Percentiles rank a stretch among this genome's conserved stretches.
These are phyloP conservation scores for Mycena chlorophos DNA, from an alignment of 768 basidiomycete species.

Conservation along the genomic window DNA sequence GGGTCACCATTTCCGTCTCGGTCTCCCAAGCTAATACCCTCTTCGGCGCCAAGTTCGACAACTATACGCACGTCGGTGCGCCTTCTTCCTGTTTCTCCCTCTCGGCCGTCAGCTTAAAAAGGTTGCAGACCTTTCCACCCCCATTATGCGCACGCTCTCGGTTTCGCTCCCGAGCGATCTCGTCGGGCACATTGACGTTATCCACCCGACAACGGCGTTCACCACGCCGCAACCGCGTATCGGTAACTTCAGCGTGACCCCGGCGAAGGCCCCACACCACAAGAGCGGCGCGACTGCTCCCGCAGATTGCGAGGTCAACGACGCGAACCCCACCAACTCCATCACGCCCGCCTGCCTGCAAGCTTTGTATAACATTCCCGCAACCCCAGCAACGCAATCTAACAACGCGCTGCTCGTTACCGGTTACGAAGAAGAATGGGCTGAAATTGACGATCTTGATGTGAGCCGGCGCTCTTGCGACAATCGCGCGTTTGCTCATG, in stretches of 20 bases:
- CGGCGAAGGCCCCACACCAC: not conserved
- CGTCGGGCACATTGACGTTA: conserved; percentile 26
- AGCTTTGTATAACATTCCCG: conserved; percentile 29
- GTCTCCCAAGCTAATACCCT: conserved; percentile 29
- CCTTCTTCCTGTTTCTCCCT: no score
- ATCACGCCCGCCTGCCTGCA: conserved; percentile 37
- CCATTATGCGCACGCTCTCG: conserved; percentile 26
- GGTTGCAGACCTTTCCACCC: not conserved
- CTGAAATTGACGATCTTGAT: conserved; percentile 21
- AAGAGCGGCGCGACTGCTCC: conserved; percentile 20
- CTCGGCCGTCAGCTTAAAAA: no score
- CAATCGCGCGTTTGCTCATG: not conserved
- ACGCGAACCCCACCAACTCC: conserved; percentile 2
- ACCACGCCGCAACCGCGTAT: conserved; percentile 5
- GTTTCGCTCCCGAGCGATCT: conserved; percentile 30
- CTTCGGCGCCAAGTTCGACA: conserved; percentile 26
- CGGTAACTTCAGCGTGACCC: not conserved
- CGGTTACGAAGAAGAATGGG: conserved; percentile 22
- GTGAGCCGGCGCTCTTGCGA: conserved; percentile 2
- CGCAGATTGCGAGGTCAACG: conserved; percentile 24
- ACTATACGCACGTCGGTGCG: conserved; percentile 26
- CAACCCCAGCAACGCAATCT: conserved; percentile 21
- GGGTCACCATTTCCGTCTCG: conserved; percentile 27
- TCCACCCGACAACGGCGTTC: conserved; percentile 34
- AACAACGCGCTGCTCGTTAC: conserved; percentile 23